phyloP scores from a whole-genome alignment of 768 basidiomycete genomes.

The Leucosporidium creatinivorum region DNA sequence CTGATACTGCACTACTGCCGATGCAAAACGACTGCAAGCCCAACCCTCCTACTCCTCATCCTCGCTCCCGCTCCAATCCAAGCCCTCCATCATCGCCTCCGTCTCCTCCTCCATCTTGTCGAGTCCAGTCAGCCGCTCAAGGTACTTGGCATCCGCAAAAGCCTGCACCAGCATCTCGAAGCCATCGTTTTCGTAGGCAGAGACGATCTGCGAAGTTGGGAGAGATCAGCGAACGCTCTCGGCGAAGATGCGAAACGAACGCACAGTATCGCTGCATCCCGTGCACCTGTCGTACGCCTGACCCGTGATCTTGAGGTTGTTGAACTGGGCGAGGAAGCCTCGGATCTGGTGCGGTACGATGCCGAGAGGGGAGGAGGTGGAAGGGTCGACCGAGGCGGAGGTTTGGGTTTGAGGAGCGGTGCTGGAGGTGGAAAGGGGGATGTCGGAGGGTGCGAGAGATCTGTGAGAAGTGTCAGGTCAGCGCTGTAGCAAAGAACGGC shows the following conservation, averaged over 20 bases:
- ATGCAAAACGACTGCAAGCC: neutral
- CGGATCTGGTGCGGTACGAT: conserved; percentile 89
- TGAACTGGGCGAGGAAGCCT: conserved; percentile 80
- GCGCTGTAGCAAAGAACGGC: neutral
- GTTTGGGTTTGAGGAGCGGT: neutral
- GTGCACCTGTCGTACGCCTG: conserved; percentile 81
- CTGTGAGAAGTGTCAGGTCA: conserved; percentile 7
- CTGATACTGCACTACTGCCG: no score
- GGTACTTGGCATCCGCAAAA: conserved; percentile 70
- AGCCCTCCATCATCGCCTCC: conserved; percentile 59
- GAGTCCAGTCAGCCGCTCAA: conserved; percentile 69
- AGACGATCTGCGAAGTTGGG: conserved; percentile 54
- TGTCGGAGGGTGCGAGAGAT: conserved; percentile 35
- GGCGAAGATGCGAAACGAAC: conserved; percentile 32
- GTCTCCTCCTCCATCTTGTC: conserved; percentile 69
- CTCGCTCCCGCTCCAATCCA: conserved; percentile 58
- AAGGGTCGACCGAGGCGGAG: neutral
- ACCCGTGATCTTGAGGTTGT: conserved; percentile 73
- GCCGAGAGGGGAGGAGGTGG: conserved; percentile 55
- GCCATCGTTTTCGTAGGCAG: conserved; percentile 73
- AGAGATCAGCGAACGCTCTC: neutral
- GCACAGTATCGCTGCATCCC: conserved; percentile 74
- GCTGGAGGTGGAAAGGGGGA: conserved; percentile 35
- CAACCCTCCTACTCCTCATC: conserved; percentile 49
- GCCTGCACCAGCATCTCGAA: conserved; percentile 70